These are phyloP conservation scores for Fusarium transvaalense DNA, from an alignment of 2,329 filamentous ascomycete genomes.

Conservation along the genomic window DNA sequence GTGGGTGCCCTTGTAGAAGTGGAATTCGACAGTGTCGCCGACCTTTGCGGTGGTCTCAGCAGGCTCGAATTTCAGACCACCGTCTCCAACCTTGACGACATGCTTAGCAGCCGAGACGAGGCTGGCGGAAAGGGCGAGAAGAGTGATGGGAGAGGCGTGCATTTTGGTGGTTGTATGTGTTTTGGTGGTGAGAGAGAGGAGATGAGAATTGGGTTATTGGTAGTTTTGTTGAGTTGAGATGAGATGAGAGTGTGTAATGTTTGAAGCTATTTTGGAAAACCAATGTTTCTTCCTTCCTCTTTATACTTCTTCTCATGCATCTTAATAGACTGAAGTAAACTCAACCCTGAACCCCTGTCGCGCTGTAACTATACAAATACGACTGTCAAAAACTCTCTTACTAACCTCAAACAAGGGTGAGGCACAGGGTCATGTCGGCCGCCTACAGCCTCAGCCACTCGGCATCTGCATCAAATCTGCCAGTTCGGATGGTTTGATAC, in stretches of 20 bases:
- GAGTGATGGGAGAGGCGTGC: slow-evolving; percentile 26
- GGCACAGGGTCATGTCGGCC: slow-evolving; percentile 32
- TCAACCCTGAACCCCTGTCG: slow-evolving; percentile 9
- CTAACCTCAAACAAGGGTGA: slow-evolving; percentile 40
- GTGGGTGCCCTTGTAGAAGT: slow-evolving; percentile 65
- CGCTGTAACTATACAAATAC: background rate
- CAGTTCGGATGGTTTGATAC: slow-evolving; percentile 34
- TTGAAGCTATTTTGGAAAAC: background rate
- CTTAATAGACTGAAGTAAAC: slow-evolving; percentile 4
- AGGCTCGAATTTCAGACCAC: slow-evolving; percentile 62
- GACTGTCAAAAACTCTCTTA: slow-evolving; percentile 7
- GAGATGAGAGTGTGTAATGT: slow-evolving; percentile 1
- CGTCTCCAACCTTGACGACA: slow-evolving; percentile 45
- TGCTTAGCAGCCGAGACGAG: slow-evolving; percentile 35
- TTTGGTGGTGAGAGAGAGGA: background rate
- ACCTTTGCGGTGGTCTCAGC: slow-evolving; percentile 62
- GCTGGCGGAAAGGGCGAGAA: slow-evolving; percentile 30
- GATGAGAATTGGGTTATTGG: background rate
- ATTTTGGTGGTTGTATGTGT: slow-evolving; percentile 22
- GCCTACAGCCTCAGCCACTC: slow-evolving; percentile 29
- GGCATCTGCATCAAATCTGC: slow-evolving; percentile 6
- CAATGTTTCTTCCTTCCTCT: slow-evolving; percentile 15
- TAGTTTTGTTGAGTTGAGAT: slow-evolving; percentile 13
- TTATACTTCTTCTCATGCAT: slow-evolving; percentile 21
- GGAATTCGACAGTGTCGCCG: slow-evolving; percentile 62